Base-by-base conservation (phyloP, 1,284 basidiomycete genomes). In the Heliocybe sulcata region DNA sequence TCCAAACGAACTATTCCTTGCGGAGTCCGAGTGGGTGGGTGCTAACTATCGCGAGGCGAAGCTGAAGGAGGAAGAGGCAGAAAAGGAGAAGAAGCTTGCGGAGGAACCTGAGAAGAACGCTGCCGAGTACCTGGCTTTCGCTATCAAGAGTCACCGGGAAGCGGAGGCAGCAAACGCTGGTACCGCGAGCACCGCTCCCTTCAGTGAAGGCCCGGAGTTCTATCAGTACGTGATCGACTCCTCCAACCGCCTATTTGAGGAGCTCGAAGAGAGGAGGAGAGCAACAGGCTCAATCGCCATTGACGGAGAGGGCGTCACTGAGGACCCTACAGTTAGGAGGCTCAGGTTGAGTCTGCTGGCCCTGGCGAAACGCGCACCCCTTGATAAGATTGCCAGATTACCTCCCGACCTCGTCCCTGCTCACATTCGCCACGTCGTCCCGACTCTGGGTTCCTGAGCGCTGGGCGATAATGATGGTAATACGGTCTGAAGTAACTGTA, bases 291-390 rank as follows among this genome's bases (percentile, higher is more conserved):
- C 38, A n/a, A 16, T 29, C 26, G 52, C 27, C 9, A 4, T 38
- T n/a, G n/a, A n/a, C 2, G 57, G 48, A 20, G 59, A 54, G 54
- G 52, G 38, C n/a, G 59, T 50, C 49, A 54, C 57, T 8, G 85
- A 87, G 65, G 79, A 82, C 55, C 69, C 76, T 1, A 60, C 70
- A 20, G 54, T 82, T 61, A 75, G 76, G 57, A 76, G 81, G 55
- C 69, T 89, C 38, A 76, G 87, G 31, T 70, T 89, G 60, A 88
- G 87, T 64, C 69, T 89, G 31, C 74, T 90, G 26, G 85, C 86
- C 2, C 72, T 90, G 25, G 83, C 85, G 54, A 88, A 88, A 65
- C 76, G 87, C 6, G 85, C 85, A 10, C 87, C 87, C 2, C 65
- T 88, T 57, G 83, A 87, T 62, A 81, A 77, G 57, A 84, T 90